Conservation (phyloP, 129 eudicot species). For the Silybum marianum region DNA sequence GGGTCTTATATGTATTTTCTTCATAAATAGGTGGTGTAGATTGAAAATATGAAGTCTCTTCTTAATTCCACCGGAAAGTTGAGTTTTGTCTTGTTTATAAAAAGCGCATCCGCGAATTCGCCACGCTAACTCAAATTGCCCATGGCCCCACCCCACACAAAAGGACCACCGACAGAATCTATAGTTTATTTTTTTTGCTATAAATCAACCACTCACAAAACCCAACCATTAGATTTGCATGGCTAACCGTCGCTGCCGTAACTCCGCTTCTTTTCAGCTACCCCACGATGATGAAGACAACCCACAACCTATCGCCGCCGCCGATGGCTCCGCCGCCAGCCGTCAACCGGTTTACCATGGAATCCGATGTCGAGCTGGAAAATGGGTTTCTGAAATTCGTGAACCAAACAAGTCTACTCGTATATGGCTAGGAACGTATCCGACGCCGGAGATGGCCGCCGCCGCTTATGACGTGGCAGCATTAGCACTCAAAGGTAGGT, state of each 20-base stretch:
- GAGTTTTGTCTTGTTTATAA: background rate
- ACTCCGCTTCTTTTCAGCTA: background rate
- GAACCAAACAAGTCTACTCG: slow-evolving; percentile 62
- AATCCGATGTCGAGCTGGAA: slow-evolving; percentile 57
- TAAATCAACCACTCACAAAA: background rate
- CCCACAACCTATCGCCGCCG: background rate
- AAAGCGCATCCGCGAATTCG: slow-evolving; percentile 11
- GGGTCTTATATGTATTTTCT: background rate
- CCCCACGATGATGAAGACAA: background rate
- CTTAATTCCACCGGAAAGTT: background rate
- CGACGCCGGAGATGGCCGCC: slow-evolving; percentile 74
- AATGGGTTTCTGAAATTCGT: slow-evolving; percentile 79
- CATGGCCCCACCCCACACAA: background rate
- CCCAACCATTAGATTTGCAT: slow-evolving; percentile 9
- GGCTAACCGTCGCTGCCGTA: slow-evolving; percentile 13
- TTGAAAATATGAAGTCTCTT: background rate
- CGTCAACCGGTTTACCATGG: slow-evolving; percentile 51
- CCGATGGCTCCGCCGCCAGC: slow-evolving; percentile 21
- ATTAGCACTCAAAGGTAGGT: slow-evolving; percentile 57
- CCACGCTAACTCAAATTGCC: background rate
- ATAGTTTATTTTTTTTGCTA: background rate
- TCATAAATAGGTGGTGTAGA: background rate
- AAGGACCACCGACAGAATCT: slow-evolving; percentile 20
- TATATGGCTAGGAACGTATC: slow-evolving; percentile 75
- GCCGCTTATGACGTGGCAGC: slow-evolving; percentile 81